phyloP scores from a whole-genome alignment of 139 green algal species.

The Diplosphaera chodatii region DNA sequence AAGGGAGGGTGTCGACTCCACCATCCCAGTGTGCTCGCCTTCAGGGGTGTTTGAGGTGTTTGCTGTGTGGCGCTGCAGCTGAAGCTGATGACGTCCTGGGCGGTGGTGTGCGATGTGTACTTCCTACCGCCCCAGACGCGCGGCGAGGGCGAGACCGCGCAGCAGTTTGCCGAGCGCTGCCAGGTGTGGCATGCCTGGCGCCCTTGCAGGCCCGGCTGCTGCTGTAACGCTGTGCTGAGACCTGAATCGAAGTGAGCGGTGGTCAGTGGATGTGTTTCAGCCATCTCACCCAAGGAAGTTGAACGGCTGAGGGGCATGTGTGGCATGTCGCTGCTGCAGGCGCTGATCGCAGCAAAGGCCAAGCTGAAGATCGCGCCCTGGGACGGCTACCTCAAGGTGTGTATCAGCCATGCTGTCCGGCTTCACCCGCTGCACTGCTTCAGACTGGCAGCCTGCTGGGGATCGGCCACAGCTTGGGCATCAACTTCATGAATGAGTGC shows the following conservation, averaged over 20 bases:
- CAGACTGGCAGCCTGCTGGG: too few species aligned
- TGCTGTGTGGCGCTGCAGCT: slow-evolving; percentile 24
- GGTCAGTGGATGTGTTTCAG: too few species aligned
- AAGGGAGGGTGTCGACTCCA: too few species aligned
- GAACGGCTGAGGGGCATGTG: too few species aligned
- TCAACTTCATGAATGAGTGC: too few species aligned
- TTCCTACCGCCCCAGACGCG: slow-evolving; percentile 86
- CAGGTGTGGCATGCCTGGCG: slow-evolving; percentile 28
- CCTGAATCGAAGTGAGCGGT: too few species aligned
- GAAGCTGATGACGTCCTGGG: slow-evolving; percentile 92
- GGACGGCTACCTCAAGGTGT: slow-evolving; percentile 93
- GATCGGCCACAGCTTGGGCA: too few species aligned
- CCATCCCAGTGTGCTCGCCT: neutral
- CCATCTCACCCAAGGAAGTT: too few species aligned
- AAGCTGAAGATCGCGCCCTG: slow-evolving; percentile 77
- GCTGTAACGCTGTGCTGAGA: too few species aligned
- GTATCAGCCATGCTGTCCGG: too few species aligned
- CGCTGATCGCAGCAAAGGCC: slow-evolving; percentile 69
- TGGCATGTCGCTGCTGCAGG: slow-evolving; percentile 2
- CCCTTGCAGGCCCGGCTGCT: too few species aligned
- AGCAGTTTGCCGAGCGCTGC: slow-evolving; percentile 84
- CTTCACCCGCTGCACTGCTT: too few species aligned
- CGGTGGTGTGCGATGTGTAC: slow-evolving; percentile 91
- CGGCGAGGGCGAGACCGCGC: slow-evolving; percentile 52
- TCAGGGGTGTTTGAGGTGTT: neutral